Percentiles rank a stretch among this genome's conserved stretches.
Evolutionary conservation across 768 basidiomycete genomes (phyloP).

Genomic region (Exsudoporus frostii): DNA sequence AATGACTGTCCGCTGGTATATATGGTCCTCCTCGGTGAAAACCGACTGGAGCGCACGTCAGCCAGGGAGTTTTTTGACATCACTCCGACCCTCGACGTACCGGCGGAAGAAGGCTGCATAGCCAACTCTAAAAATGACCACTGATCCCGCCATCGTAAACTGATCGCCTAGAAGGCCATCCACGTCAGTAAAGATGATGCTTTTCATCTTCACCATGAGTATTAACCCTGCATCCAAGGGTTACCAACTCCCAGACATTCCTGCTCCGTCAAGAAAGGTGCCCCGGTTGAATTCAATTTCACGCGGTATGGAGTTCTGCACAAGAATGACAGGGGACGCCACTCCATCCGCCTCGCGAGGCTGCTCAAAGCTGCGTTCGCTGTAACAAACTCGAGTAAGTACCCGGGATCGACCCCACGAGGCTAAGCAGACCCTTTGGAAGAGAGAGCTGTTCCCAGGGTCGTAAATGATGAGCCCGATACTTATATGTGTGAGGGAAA

Average conservation of each 20-base stretch:
- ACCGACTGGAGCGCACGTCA: neutral
- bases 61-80: neutral
- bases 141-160: neutral
- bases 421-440: neutral
- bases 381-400: neutral
- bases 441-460: neutral
- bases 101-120: neutral
- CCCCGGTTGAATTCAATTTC: neutral
- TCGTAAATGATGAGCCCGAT: neutral
- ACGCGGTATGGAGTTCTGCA: neutral
- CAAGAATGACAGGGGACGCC: neutral
- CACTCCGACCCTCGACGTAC: neutral
- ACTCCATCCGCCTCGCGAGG: neutral
- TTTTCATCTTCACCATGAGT: neutral
- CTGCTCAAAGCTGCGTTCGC: neutral
- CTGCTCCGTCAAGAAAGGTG: neutral
- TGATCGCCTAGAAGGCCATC: neutral
- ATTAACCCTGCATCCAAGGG: neutral
- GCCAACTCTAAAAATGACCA: neutral
- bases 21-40: neutral
- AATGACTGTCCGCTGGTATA: neutral
- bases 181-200: neutral
- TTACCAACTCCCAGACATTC: neutral
- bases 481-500: neutral
- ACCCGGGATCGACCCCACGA: neutral